Conservation (phyloP, 208 protist genomes). For the Jaenimonas drosophilae region DNA sequence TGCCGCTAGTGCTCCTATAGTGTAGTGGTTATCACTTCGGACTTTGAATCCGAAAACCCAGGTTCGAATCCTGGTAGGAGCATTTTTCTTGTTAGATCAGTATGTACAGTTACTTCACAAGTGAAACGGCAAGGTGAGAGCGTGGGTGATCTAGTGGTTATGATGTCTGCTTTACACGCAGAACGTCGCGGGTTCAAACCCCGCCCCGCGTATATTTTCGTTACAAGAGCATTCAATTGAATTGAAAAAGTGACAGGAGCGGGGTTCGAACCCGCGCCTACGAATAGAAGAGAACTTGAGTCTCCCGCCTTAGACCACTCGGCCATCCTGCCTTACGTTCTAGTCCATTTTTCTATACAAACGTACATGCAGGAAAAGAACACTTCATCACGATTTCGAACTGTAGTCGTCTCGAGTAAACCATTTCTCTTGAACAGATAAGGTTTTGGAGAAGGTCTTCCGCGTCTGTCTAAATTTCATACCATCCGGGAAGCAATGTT, state of each 20-base stretch:
- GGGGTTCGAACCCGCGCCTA: conserved; percentile 81
- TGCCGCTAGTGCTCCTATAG: conserved; percentile 58
- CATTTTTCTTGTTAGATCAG: conserved; percentile 16
- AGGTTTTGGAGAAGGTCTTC: no score
- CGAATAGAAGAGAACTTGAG: conserved; percentile 83
- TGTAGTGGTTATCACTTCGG: conserved; percentile 81
- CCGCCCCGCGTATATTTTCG: conserved; percentile 34
- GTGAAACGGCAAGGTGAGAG: neutral
- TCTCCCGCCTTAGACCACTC: conserved; percentile 81
- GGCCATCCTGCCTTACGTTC: conserved; percentile 43
- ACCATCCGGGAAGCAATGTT: no score
- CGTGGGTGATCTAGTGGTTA: conserved; percentile 62
- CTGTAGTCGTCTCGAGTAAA: no score
- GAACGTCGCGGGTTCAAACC: conserved; percentile 64
- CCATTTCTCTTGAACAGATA: no score
- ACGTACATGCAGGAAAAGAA: no score
- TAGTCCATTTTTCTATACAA: neutral
- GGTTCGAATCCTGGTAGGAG: conserved; percentile 77
- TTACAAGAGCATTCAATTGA: conserved; percentile 47
- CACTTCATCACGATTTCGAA: no score
- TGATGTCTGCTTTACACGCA: conserved; percentile 57
- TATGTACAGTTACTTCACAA: neutral
- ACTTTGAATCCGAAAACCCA: conserved; percentile 79
- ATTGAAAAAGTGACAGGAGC: conserved; percentile 63
- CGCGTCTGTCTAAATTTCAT: no score